phyloP scores from a whole-genome alignment of 192 early-diverging fungal species.

The Coemansia sp. region DNA sequence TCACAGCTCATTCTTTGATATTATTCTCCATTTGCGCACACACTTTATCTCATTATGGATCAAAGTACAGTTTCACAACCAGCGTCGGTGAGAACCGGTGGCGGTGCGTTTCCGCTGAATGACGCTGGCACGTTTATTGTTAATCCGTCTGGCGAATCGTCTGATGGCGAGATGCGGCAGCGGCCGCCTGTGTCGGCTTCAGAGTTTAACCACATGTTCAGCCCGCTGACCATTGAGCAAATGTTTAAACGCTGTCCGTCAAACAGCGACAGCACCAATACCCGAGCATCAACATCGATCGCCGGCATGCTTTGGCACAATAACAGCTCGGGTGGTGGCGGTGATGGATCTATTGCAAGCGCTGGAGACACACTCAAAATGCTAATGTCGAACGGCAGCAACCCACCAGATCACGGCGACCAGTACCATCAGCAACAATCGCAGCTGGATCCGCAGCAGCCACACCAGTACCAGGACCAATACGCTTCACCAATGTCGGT shows the following conservation, averaged over 20 bases:
- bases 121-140: constrained; percentile 40
- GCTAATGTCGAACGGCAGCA: constrained; percentile 44
- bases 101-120: constrained; percentile 6
- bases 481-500: neutral
- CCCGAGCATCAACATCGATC: constrained; percentile 22
- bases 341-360: constrained; percentile 25
- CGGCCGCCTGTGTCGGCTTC: constrained; percentile 28
- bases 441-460: constrained; percentile 13
- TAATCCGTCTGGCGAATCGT: constrained; percentile 16
- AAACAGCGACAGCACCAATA: constrained; percentile 8
- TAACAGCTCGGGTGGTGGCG: neutral
- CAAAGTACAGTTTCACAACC: constrained; percentile 6
- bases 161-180: constrained; percentile 14
- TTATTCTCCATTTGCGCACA: too few relatives aligned
- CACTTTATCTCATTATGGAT: neutral
- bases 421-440: neutral
- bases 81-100: neutral
- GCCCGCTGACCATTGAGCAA: constrained; percentile 36
- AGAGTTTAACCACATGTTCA: constrained; percentile 52
- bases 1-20: too few relatives aligned
- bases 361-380: constrained; percentile 44
- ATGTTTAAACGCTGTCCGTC: constrained; percentile 34
- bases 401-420: constrained; percentile 14
- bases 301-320: constrained; percentile 36
- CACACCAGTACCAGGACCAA: constrained; percentile 15